These are phyloP conservation scores for Saccharomycopsis schoenii DNA, from an alignment of 805 yeast species.

Conservation along the genomic window DNA sequence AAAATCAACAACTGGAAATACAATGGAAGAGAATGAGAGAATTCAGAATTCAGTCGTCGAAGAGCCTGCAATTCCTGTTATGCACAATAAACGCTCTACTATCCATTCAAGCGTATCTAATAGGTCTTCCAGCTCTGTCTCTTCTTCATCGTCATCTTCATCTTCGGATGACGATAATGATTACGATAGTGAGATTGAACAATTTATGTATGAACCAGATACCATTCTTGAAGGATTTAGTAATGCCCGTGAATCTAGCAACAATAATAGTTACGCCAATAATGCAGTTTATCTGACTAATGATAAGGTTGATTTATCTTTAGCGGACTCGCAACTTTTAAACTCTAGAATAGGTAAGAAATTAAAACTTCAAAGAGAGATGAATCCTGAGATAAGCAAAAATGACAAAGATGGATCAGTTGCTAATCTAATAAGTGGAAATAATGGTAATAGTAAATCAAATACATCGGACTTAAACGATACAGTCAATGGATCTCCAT, in stretches of 20 bases:
- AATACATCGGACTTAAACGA: background rate
- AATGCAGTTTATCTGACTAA: background rate
- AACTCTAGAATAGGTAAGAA: slow-evolving; percentile 11
- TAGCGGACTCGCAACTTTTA: background rate
- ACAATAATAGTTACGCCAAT: background rate
- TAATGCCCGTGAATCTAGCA: background rate
- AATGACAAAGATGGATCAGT: background rate
- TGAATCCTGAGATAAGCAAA: background rate
- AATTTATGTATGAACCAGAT: background rate
- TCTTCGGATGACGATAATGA: background rate
- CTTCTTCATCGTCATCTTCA: background rate
- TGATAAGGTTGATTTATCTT: background rate
- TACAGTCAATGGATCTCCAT: background rate
- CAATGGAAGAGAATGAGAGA: background rate
- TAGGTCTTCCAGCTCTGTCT: background rate
- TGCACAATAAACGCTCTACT: background rate
- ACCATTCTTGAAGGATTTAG: background rate
- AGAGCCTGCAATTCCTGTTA: background rate
- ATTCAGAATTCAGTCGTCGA: background rate
- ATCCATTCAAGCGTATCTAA: background rate
- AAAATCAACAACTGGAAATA: background rate
- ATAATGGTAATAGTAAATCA: background rate
- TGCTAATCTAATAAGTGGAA: background rate
- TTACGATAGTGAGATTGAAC: background rate
- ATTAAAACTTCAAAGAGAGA: slow-evolving; percentile 11